These are phyloP conservation scores for Vanrija pseudolonga DNA, from an alignment of 1,284 basidiomycete species.

Conservation along the genomic window DNA sequence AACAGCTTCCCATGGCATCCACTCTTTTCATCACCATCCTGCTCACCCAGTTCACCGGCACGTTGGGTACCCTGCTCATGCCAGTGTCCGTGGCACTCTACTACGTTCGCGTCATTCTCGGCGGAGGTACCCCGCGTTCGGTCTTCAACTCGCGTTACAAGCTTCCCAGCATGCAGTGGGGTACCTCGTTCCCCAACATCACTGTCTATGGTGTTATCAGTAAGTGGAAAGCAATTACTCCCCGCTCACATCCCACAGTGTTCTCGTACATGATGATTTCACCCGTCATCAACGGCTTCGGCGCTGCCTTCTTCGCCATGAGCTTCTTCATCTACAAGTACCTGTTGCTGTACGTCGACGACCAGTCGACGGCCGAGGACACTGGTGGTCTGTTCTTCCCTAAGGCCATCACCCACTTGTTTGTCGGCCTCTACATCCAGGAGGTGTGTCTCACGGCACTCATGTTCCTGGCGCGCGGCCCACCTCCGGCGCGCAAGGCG, in stretches of 20 bases:
- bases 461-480: conserved; percentile 75
- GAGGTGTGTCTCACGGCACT: conserved; percentile 72
- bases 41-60: conserved; percentile 52
- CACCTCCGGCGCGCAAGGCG: conserved; percentile 49
- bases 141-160: conserved; percentile 51
- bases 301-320: conserved; percentile 73
- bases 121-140: conserved; percentile 51
- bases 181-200: conserved; percentile 67
- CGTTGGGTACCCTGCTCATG: conserved; percentile 56
- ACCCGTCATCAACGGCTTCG: conserved; percentile 89
- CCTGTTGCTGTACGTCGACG: conserved; percentile 72
- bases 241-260: conserved; percentile 37
- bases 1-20: conserved; percentile 64
- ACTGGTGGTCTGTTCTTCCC: conserved; percentile 96
- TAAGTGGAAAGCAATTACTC: conserved; percentile 47
- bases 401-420: conserved; percentile 85
- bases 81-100: conserved; percentile 61
- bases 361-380: conserved; percentile 68
- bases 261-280: conserved; percentile 85
- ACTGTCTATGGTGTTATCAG: conserved; percentile 75
- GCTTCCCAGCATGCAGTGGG: conserved; percentile 58
- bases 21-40: conserved; percentile 77
- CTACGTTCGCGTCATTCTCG: conserved; percentile 60
- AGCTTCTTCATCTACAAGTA: conserved; percentile 88
- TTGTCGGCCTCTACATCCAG: conserved; percentile 87